These are phyloP conservation scores for Sordariomycetes sp. DNA, from an alignment of 2,329 filamentous ascomycete species.

Conservation along the genomic window DNA sequence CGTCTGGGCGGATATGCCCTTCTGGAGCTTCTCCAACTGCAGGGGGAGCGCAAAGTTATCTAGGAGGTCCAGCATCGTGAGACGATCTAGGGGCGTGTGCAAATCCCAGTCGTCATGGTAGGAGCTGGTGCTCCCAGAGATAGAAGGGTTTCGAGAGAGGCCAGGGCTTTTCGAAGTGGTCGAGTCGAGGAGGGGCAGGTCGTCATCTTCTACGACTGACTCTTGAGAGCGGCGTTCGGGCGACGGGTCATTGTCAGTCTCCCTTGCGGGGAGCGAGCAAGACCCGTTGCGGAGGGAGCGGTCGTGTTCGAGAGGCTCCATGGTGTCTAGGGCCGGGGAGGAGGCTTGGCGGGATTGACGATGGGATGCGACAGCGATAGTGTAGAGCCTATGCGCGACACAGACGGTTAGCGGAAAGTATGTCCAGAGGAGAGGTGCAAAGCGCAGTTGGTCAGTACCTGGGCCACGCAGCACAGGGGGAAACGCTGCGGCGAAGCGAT, in stretches of 20 bases:
- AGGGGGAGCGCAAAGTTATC: conserved; percentile 89
- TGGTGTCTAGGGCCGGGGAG: neutral
- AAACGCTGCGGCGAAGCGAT: neutral
- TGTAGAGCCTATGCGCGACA: neutral
- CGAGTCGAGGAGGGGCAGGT: conserved; percentile 40
- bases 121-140: conserved; percentile 65
- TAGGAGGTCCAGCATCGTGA: conserved; percentile 86
- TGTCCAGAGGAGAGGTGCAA: neutral
- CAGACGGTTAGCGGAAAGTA: neutral
- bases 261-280: neutral
- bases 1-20: conserved; percentile 69
- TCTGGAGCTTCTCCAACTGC: conserved; percentile 83
- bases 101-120: conserved; percentile 83
- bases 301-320: neutral
- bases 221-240: conserved; percentile 20
- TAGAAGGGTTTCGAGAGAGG: conserved; percentile 68
- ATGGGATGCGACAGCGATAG: neutral
- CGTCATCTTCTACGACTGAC: conserved; percentile 22
- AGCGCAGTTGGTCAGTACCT: neutral
- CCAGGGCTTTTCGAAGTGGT: conserved; percentile 36
- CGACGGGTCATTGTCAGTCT: neutral
- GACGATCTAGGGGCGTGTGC: conserved; percentile 77
- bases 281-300: neutral
- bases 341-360: neutral
- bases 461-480: neutral